These are phyloP conservation scores for Trypanosoma platydactyli DNA, from an alignment of 208 protist species.

Conservation along the genomic window DNA sequence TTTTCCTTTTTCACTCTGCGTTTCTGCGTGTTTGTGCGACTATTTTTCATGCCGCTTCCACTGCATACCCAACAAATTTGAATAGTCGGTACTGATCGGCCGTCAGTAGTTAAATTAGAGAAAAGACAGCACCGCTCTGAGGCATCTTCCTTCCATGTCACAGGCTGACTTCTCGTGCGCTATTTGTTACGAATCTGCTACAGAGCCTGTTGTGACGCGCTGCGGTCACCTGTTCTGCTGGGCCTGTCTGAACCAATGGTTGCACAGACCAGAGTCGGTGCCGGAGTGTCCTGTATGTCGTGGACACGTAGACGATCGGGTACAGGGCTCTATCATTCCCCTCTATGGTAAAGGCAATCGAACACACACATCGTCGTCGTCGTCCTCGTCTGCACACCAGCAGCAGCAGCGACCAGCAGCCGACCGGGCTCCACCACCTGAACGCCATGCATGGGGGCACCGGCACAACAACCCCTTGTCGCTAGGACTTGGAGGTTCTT, in stretches of 20 bases:
- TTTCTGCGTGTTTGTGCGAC: no score
- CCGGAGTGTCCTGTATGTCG: constrained; percentile 80
- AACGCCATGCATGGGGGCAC: constrained; percentile 21
- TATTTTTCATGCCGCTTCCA: no score
- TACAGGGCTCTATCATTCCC: constrained; percentile 75
- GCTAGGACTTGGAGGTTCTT: constrained; percentile 42
- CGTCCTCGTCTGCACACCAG: background rate
- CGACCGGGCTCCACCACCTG: constrained; percentile 45
- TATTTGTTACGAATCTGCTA: constrained; percentile 76
- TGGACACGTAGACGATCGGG: constrained; percentile 53
- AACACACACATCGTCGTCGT: background rate
- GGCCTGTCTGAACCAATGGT: constrained; percentile 78
- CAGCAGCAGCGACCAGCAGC: constrained; percentile 40
- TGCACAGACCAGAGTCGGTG: constrained; percentile 37
- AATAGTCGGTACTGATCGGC: no score
- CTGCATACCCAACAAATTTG: no score
- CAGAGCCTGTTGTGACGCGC: constrained; percentile 77
- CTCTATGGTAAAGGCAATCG: constrained; percentile 67
- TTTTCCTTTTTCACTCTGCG: no score
- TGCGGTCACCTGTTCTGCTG: constrained; percentile 90
- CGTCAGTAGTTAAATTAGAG: no score
- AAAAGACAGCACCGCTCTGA: no score
- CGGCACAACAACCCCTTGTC: constrained; percentile 23
- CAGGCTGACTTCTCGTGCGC: constrained; percentile 70
- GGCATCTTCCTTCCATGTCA: background rate